Percentiles rank a stretch among this genome's conserved stretches.
Conservation (phyloP, 23 red algal species). For the Gracilaria vermiculophylla region DNA sequence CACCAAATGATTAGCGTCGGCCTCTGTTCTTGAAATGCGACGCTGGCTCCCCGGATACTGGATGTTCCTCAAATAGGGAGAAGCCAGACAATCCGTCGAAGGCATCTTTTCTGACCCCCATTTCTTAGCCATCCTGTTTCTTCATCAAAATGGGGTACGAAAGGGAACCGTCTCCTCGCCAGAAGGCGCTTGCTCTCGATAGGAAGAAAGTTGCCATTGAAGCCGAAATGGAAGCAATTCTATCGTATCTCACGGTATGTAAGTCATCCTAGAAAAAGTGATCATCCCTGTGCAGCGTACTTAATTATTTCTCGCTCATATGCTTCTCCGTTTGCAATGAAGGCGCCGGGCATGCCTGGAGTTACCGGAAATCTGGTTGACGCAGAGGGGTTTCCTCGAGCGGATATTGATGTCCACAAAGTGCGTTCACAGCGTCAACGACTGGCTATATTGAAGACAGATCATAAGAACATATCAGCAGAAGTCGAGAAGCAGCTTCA, state of each 20-base stretch:
- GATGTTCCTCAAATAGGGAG: too few species aligned
- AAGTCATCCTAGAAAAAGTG: background rate
- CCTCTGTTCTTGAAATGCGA: too few species aligned
- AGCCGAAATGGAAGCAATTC: slow-evolving; percentile 53
- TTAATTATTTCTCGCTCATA: background rate
- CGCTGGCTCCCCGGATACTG: too few species aligned
- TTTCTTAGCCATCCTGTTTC: background rate
- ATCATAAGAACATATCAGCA: slow-evolving; percentile 57
- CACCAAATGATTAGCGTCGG: too few species aligned
- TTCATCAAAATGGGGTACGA: slow-evolving; percentile 36
- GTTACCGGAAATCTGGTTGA: slow-evolving; percentile 75
- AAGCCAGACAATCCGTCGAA: too few species aligned
- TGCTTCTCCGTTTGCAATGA: background rate
- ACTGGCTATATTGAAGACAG: slow-evolving; percentile 63
- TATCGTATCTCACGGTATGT: slow-evolving; percentile 30
- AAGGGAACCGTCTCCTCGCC: slow-evolving; percentile 24
- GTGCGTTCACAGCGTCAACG: slow-evolving; percentile 67
- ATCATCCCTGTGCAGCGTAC: background rate
- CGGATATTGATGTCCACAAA: slow-evolving; percentile 74
- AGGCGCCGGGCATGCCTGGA: slow-evolving; percentile 55
- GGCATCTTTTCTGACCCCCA: too few species aligned
- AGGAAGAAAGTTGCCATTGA: slow-evolving; percentile 48
- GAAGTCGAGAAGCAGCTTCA: slow-evolving; percentile 69
- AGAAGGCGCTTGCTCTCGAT: slow-evolving; percentile 53
- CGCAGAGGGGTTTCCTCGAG: slow-evolving; percentile 84